phyloP scores from a whole-genome alignment of 805 yeast genomes.

The Blastobotrys americana region DNA sequence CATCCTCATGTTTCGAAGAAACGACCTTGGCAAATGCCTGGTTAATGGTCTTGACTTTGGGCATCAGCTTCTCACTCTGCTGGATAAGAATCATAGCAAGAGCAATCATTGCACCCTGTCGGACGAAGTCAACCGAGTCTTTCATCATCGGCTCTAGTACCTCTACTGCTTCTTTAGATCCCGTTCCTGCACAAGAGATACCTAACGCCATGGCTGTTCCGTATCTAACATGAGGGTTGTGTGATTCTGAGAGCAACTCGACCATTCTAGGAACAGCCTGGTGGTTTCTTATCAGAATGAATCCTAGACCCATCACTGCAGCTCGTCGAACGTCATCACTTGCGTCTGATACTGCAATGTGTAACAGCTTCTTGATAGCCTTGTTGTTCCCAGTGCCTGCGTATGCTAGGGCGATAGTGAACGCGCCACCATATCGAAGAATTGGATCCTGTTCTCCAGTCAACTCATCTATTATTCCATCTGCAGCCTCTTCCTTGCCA shows the following conservation, averaged over 20 bases:
- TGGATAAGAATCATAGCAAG: slow-evolving; percentile 82
- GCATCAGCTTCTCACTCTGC: slow-evolving; percentile 74
- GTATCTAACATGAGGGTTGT: slow-evolving; percentile 96
- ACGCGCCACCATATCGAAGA: slow-evolving; percentile 93
- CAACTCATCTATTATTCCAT: slow-evolving; percentile 55
- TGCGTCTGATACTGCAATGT: slow-evolving; percentile 93
- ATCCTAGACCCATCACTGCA: slow-evolving; percentile 86
- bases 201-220: slow-evolving; percentile 98
- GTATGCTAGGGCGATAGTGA: slow-evolving; percentile 88
- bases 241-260: slow-evolving; percentile 84
- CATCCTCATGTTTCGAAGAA: slow-evolving; percentile 87
- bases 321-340: slow-evolving; percentile 96
- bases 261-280: slow-evolving; percentile 93
- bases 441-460: slow-evolving; percentile 70
- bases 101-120: slow-evolving; percentile 95
- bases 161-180: slow-evolving; percentile 78
- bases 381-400: slow-evolving; percentile 91
- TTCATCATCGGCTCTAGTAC: slow-evolving; percentile 86
- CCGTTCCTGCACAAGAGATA: slow-evolving; percentile 94
- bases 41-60: slow-evolving; percentile 72
- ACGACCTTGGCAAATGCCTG: slow-evolving; percentile 70
- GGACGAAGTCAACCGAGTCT: slow-evolving; percentile 93
- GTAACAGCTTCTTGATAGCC: slow-evolving; percentile 80
- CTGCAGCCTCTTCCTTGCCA: slow-evolving; percentile 79
- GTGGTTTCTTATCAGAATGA: slow-evolving; percentile 81